Conservation (phyloP, 1,284 basidiomycete species). For the Malassezia furfur region DNA sequence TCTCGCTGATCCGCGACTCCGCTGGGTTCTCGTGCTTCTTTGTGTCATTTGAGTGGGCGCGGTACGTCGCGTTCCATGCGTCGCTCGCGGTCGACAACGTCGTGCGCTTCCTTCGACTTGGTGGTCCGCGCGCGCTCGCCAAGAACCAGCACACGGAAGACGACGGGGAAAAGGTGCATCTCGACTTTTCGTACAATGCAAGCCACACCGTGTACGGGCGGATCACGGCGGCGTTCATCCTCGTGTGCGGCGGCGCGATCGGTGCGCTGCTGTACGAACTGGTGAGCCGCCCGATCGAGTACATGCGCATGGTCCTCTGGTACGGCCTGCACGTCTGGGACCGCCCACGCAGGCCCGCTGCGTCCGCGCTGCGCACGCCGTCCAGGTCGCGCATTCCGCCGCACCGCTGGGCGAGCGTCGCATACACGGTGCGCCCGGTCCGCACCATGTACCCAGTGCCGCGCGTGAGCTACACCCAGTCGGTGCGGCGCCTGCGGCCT, state of each 20-base stretch:
- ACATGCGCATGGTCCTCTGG: slow-evolving; percentile 46
- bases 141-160: not conserved
- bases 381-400: slow-evolving; percentile 1
- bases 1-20: slow-evolving; percentile 47
- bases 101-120: not conserved
- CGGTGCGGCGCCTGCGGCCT: slow-evolving; percentile 7
- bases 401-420: not conserved
- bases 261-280: slow-evolving; percentile 41
- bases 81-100: slow-evolving; percentile 23
- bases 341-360: not conserved
- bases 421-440: slow-evolving; percentile 3
- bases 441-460: not conserved
- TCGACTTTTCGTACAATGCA: slow-evolving; percentile 36
- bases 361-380: not conserved
- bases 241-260: slow-evolving; percentile 37
- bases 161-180: slow-evolving; percentile 6
- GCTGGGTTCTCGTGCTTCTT: slow-evolving; percentile 49
- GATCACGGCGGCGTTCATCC: slow-evolving; percentile 33
- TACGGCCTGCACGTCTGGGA: slow-evolving; percentile 21
- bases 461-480: slow-evolving; percentile 5
- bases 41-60: slow-evolving; percentile 47
- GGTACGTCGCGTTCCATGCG: slow-evolving; percentile 36
- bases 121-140: not conserved
- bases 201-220: slow-evolving; percentile 34
- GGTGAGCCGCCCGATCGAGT: slow-evolving; percentile 47